phyloP scores from a whole-genome alignment of 306 rosid species.

The Malus asiatica region DNA sequence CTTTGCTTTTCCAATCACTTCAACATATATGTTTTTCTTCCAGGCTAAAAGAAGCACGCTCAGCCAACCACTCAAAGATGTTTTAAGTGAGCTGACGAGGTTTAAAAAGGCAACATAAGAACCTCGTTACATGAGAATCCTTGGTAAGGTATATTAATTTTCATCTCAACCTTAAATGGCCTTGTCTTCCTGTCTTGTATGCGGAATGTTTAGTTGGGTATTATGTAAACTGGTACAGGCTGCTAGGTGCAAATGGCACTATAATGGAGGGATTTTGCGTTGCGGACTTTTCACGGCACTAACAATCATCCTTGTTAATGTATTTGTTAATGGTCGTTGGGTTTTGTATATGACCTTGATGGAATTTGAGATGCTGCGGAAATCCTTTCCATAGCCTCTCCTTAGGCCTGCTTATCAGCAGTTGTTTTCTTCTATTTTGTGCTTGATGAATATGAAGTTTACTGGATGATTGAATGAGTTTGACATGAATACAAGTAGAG shows the following conservation, averaged over 20 bases:
- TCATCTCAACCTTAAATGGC: not conserved
- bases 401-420: not conserved
- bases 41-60: conserved; percentile 47
- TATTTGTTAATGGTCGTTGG: not conserved
- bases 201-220: not conserved
- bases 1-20: not conserved
- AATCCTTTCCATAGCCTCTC: not conserved
- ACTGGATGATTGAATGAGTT: not conserved
- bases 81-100: conserved; percentile 49
- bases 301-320: not conserved
- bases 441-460: not conserved
- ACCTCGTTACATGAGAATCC: conserved; percentile 12
- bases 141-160: conserved; percentile 19
- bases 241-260: not conserved
- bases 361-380: conserved; percentile 1
- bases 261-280: conserved; percentile 2
- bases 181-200: not conserved
- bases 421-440: not conserved
- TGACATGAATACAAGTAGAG: not conserved
- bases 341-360: not conserved
- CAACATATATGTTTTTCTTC: conserved; percentile 9
- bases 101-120: conserved; percentile 30
- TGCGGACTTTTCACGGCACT: conserved; percentile 1
- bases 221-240: conserved; percentile 28
- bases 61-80: conserved; percentile 36